Evolutionary conservation across 176 grass and related monocot species (phyloP), one percentile per base, ranked within the genome.

Genomic region (Bolboschoenus planiculmis): DNA sequence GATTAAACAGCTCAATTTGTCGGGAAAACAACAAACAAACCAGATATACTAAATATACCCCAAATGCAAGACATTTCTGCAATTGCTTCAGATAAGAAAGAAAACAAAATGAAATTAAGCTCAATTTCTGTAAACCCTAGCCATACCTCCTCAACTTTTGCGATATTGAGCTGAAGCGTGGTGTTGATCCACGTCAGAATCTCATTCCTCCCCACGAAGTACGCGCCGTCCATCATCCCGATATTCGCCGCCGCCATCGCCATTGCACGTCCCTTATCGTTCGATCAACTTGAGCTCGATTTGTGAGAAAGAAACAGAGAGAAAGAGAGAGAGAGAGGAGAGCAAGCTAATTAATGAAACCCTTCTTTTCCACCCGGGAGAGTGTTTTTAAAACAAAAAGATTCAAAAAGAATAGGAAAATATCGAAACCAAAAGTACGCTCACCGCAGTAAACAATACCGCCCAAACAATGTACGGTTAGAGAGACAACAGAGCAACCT

Each of bases 191-290:
- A 97, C 35, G 80, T 79, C 15, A 97, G 91, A 90, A 97, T 88
- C 91, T 97, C 94, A 50, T 87, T 92, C 89, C 94, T 87, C 47
- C 94, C 94, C 1, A 97, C 94, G 84, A 97, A 97, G 86, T 97
- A 97, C 8, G 94, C 94, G 36, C 91, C 85, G 87, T 97, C 94
- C 94, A 97, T 97, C 75, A 94, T 91, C 79, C 94, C 94, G 35
- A 97, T 94, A 54, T 56, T 89, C 78, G 94, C 79, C 86, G 70
- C 87, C 53, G 88, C 76, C 81, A 77, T 71, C 65, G 87, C 89
- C 89, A 85, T 87, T 34, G 37, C 40, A 26, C 62, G 24, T 24
- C 30, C 2, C 44, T 15, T 37, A 15, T 29, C 63, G 27, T 53
- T 78, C 42, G 23, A 24, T 36, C 75, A 44, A 47, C 56, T 76